Conservation (phyloP, 345 rosid genomes). For the Kandelia obovata region DNA sequence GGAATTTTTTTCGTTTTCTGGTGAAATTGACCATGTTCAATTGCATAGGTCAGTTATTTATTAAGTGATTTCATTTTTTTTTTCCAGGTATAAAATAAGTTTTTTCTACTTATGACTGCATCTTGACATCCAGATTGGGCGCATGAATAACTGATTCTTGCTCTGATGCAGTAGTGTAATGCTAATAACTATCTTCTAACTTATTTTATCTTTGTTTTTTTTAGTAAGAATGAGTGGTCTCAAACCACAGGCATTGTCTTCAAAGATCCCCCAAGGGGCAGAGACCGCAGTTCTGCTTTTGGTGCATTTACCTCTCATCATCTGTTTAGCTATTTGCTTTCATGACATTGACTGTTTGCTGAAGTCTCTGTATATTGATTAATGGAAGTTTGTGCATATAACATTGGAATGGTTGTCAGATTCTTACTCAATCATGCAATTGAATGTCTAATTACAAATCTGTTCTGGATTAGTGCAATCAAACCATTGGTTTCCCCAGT, state of each 20-base stretch:
- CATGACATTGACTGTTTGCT: not conserved
- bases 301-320: conserved; percentile 36
- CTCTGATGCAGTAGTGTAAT: not conserved
- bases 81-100: not conserved
- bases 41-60: conserved; percentile 41
- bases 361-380: not conserved
- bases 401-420: not conserved
- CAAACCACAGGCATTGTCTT: conserved; percentile 71
- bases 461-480: not conserved
- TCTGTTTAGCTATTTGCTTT: not conserved
- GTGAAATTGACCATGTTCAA: conserved; percentile 65
- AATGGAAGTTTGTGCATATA: not conserved
- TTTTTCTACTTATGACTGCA: not conserved
- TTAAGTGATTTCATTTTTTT: not conserved
- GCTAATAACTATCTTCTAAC: not conserved
- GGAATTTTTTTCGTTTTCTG: conserved; percentile 92
- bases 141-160: not conserved
- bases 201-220: not conserved
- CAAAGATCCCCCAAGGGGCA: conserved; percentile 76
- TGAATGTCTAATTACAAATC: not conserved
- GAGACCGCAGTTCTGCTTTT: conserved; percentile 85
- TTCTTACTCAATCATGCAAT: not conserved
- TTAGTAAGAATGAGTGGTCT: conserved; percentile 61
- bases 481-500: not conserved
- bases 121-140: not conserved